Evolutionary conservation across 2,329 filamentous ascomycete species (phyloP).

Genomic region (Fusarium avenaceum): DNA sequence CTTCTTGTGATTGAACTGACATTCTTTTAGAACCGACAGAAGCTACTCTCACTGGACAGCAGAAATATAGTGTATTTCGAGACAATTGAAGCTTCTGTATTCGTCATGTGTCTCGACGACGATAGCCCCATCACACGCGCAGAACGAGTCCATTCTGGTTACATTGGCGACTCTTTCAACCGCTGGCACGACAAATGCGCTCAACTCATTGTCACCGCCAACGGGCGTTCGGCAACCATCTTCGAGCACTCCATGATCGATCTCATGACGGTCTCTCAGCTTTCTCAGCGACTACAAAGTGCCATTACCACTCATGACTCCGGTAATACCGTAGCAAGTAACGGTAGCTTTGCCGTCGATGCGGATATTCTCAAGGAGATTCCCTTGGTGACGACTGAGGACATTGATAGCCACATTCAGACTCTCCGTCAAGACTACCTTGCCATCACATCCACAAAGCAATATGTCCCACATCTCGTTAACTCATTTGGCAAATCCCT

Average conservation of each 20-base stretch:
- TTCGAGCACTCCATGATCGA: conserved; percentile 23
- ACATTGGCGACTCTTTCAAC: conserved; percentile 17
- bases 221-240: conserved; percentile 12
- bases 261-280: conserved; percentile 13
- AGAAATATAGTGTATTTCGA: background rate
- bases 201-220: conserved; percentile 9
- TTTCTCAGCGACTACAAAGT: conserved; percentile 3
- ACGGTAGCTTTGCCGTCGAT: background rate
- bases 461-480: conserved; percentile 13
- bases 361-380: background rate
- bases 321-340: background rate
- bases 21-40: conserved; percentile 2
- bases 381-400: background rate
- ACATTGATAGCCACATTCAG: background rate
- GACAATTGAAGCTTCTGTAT: conserved; percentile 4
- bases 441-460: conserved; percentile 5
- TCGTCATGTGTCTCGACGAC: conserved; percentile 19
- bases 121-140: conserved; percentile 11
- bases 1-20: background rate
- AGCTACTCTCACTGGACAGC: background rate
- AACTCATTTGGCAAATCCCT: conserved; percentile 1
- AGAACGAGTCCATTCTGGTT: conserved; percentile 5
- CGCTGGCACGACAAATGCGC: conserved; percentile 22
- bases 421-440: background rate
- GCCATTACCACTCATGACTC: conserved; percentile 1